Conservation (phyloP, 129 eudicot genomes). For the Tagetes erecta region DNA sequence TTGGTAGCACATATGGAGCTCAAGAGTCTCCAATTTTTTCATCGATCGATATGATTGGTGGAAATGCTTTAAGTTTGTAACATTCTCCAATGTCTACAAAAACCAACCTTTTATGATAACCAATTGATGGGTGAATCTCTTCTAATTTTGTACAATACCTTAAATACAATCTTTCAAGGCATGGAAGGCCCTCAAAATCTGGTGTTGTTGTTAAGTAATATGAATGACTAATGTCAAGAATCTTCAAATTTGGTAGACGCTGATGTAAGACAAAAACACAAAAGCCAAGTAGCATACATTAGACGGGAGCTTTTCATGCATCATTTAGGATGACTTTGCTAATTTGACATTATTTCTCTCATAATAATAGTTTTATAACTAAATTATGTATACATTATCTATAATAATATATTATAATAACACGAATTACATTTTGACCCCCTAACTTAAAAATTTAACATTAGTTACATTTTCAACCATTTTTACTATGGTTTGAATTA, state of each 20-base stretch:
- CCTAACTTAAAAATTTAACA: no score
- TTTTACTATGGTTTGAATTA: no score
- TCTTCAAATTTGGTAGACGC: not conserved
- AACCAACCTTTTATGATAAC: not conserved
- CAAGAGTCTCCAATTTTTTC: not conserved
- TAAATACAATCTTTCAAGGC: not conserved
- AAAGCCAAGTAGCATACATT: not conserved
- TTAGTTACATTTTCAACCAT: no score
- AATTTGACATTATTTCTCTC: no score
- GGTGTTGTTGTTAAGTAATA: not conserved
- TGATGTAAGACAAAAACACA: not conserved
- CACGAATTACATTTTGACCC: no score
- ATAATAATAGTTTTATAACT: no score
- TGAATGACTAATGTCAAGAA: not conserved
- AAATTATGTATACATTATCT: no score
- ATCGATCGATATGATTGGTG: conserved; percentile 3
- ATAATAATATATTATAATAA: no score
- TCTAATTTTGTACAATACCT: not conserved
- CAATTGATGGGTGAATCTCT: conserved; percentile 23
- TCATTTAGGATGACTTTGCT: no score
- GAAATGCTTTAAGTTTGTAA: not conserved
- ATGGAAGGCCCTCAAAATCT: not conserved
- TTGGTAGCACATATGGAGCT: fast-evolving
- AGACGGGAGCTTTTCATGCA: not conserved
- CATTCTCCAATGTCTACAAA: not conserved